Evolutionary conservation across 176 grass and related monocot genomes (phyloP), one percentile per base, ranked within the genome.

Genomic region (Tillandsia fasciculata): DNA sequence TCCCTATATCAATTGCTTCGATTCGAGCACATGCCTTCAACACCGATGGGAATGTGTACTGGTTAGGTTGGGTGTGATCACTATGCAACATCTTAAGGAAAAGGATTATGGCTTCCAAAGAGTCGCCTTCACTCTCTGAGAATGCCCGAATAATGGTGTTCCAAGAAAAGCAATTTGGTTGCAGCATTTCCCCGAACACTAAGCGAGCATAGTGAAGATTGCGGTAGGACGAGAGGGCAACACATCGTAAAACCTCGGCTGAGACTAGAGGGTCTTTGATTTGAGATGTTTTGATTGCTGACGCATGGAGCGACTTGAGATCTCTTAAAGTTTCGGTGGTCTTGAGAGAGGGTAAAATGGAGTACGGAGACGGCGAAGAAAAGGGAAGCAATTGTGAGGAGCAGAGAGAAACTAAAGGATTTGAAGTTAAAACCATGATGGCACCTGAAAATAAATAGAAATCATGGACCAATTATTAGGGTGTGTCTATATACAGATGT

Each of bases 1-100:
- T 50, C 0, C 91, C 91, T 66, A 56, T 67, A 3, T 2, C 11
- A 2, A 59, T 20, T 3, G 72, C 72, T 1, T 70, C 74, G 18
- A 80, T 15, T 48, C 57, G 66, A 53, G 82, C 79, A 66, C 91
- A 96, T 1, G 82, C 79, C 76, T 96, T 96, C 65, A 96, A 73
- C 28, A 88, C 73, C 53, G 83, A 96, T 1, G 87, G 87, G 63
- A 84, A 96, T 0, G 87, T 90, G 14, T 83, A 81, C 68, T 81
- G 82, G 71, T 96, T 83, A 6, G 84, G 82, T 61, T 17, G 66
- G 64, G 57, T 13, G 70, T 48, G n/a, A 2, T 64, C 68, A 50
- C 53, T 72, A 52, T 28, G 20, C 42, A 83, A 68, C 80, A 83
- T 83, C 64, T 47, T 11, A 10, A 22, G 73, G 80, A 83, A 72